Evolutionary conservation across 2,329 filamentous ascomycete genomes (phyloP), one percentile per base, ranked within the genome.

Genomic region (Colletotrichum liriopes): DNA sequence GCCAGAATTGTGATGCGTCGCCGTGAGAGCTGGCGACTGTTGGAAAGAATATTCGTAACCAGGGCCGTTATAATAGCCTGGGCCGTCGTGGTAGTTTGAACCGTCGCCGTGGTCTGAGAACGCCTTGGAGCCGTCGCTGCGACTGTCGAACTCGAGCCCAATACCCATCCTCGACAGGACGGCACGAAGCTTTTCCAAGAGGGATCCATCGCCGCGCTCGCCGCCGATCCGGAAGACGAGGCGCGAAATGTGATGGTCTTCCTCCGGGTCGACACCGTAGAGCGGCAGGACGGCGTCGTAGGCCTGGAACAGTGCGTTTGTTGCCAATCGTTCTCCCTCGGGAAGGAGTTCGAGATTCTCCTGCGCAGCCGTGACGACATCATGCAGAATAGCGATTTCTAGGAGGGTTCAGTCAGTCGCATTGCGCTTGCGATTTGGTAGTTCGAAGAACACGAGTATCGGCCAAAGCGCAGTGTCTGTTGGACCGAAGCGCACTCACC

Each of bases 311-410:
- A 98, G 88, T 12, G 94, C 94, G 78, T 91, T 91, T 70, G 93
- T 94, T 4, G 93, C 92, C 29, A 93, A 86, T 67, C 89, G 88
- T 76, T 93, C 89, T 60, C 87, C 87, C 68, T 91, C 88, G 1
- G 90, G 85, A 2, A 90, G 83, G 14, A 82, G 82, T 56, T 88
- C 84, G 65, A 90, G 86, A 39, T 93, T 87, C 51, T 89, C 84
- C 82, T 95, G 90, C 54, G 94, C 95, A 76, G 88, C 87, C 73
- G 86, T 85, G 77, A 97, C 91, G 77, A 98, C 93, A 71, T 93
- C 88, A 81, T 94, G 93, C 70, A 98, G 87, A 73, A 94, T 87
- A 73, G 89, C 88, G 80, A 98, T 93, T 84, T 97, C 95, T 95
- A 18, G 23, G 9, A 51, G 23, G 9, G 1, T 5, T 39, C 8